These are phyloP conservation scores for Ganoderma multipileum DNA, from an alignment of 1,284 basidiomycete genomes.

Conservation along the genomic window DNA sequence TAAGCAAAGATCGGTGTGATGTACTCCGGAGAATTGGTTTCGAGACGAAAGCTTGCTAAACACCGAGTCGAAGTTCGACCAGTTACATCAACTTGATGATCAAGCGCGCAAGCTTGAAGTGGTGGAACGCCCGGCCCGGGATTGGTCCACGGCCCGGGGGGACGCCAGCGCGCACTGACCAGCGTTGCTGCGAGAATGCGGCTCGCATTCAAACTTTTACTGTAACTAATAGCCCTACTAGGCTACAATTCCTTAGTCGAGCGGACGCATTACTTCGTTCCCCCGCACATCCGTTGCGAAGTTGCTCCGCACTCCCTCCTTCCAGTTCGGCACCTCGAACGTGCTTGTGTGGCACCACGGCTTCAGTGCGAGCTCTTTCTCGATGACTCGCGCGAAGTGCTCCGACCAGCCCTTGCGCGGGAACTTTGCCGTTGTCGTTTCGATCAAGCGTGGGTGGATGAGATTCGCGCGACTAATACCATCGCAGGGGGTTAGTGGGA, in stretches of 20 bases:
- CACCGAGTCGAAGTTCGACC: no score
- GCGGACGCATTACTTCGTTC: constrained; percentile 51
- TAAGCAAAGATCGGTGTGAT: no score
- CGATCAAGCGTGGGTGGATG: constrained; percentile 50
- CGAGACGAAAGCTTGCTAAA: no score
- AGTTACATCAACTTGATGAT: no score
- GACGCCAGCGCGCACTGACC: no score
- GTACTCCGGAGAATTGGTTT: no score
- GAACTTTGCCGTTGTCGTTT: constrained; percentile 49
- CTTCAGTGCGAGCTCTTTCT: constrained; percentile 54
- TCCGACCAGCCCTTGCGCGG: constrained; percentile 57
- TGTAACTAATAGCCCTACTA: no score
- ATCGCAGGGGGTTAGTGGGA: neutral
- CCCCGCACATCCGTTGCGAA: constrained; percentile 56
- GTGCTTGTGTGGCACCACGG: constrained; percentile 60
- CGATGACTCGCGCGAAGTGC: constrained; percentile 53
- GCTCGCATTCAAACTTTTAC: no score
- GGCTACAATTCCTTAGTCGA: constrained; percentile 40
- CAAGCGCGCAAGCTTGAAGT: no score
- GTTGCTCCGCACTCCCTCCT: constrained; percentile 50
- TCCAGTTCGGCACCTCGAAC: constrained; percentile 57
- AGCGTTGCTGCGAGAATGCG: no score
- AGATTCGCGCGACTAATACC: constrained; percentile 50
- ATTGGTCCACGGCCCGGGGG: no score
- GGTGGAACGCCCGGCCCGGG: no score